Percentiles rank a stretch among this genome's conserved stretches.
Conservation (phyloP, 78 protist species). For the Dictyostelium brefeldianum region DNA sequence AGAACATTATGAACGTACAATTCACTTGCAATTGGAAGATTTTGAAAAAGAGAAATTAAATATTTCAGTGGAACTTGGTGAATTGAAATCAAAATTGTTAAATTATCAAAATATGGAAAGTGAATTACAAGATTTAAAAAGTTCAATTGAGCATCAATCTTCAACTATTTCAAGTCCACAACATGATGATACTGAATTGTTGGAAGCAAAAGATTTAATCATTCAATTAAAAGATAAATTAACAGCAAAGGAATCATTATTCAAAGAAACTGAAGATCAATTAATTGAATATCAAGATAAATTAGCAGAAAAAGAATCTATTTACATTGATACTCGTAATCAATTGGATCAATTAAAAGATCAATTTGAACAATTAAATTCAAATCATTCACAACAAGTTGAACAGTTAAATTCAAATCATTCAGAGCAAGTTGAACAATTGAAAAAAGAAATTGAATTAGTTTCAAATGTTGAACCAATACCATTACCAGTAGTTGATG, state of each 20-base stretch:
- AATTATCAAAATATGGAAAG: background rate
- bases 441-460: background rate
- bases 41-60: conserved; percentile 28
- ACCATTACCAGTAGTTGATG: background rate
- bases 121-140: conserved; percentile 3
- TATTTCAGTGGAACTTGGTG: conserved; percentile 4
- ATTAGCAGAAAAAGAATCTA: background rate
- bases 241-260: background rate
- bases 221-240: background rate
- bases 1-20: conserved; percentile 33
- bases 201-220: background rate
- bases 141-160: background rate
- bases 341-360: background rate
- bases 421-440: background rate
- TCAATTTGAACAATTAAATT: background rate
- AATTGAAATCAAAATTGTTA: background rate
- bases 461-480: too few relatives aligned
- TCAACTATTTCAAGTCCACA: background rate
- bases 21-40: conserved; percentile 36
- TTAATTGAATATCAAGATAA: background rate
- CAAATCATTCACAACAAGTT: background rate
- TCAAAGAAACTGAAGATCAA: background rate
- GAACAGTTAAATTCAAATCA: background rate
- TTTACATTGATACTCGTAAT: background rate
- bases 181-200: background rate